phyloP scores from a whole-genome alignment of 495 filamentous ascomycete species.

The Saxophila tyrrhenica region DNA sequence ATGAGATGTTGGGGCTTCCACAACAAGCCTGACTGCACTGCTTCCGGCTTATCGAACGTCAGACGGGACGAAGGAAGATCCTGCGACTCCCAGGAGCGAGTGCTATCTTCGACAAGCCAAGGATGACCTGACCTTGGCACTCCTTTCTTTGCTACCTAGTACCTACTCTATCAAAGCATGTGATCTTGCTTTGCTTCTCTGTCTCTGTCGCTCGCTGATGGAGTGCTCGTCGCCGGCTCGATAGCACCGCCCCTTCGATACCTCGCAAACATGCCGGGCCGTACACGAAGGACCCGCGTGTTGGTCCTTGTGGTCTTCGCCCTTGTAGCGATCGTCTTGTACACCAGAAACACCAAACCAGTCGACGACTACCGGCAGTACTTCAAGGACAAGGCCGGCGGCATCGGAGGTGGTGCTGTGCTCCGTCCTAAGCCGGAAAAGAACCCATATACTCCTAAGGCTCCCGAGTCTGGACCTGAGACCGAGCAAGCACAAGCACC shows the following conservation, averaged over 20 bases:
- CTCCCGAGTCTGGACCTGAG: neutral
- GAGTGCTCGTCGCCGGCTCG: neutral
- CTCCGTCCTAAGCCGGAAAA: neutral
- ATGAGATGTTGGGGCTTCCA: too few relatives aligned
- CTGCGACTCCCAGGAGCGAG: too few relatives aligned
- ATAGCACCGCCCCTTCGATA: neutral
- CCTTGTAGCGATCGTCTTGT: neutral
- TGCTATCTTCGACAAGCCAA: too few relatives aligned
- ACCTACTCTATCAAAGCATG: neutral
- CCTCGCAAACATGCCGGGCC: neutral
- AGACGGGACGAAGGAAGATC: too few relatives aligned
- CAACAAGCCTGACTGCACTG: too few relatives aligned
- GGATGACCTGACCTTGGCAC: too few relatives aligned
- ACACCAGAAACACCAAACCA: neutral
- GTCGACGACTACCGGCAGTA: slow-evolving; percentile 1
- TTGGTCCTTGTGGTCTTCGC: neutral
- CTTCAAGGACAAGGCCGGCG: neutral
- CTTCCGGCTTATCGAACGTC: too few relatives aligned
- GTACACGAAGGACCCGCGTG: neutral
- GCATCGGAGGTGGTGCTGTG: slow-evolving; percentile 1
- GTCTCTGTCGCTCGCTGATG: neutral
- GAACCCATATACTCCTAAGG: neutral
- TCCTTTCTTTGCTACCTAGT: too few relatives aligned
- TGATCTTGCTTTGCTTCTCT: neutral
- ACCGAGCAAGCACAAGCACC: neutral